phyloP scores from a whole-genome alignment of 306 rosid species.

The Vigna trinervia region DNA sequence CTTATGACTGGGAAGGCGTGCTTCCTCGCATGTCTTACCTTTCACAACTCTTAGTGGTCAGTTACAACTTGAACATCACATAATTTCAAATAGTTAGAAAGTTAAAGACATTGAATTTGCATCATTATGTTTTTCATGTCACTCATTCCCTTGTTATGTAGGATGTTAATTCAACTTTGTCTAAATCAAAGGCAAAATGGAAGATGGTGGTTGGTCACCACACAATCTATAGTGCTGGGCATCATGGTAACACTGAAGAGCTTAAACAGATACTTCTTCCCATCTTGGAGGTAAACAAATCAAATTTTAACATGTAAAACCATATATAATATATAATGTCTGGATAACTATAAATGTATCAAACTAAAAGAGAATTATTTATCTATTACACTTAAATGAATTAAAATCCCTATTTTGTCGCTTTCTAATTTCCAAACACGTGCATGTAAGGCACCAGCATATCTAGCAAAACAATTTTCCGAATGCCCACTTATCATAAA shows the following conservation, averaged over 20 bases:
- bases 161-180: slow-evolving; percentile 62
- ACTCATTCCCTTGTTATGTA: neutral
- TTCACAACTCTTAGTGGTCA: slow-evolving; percentile 67
- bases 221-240: slow-evolving; percentile 66
- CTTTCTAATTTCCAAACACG: slow-evolving; percentile 3
- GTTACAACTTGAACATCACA: neutral
- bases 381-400: no score
- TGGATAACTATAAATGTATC: no score
- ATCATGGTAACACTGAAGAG: slow-evolving; percentile 73
- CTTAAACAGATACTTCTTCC: slow-evolving; percentile 69
- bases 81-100: no score
- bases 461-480: neutral
- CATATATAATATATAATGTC: neutral
- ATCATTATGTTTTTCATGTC: neutral
- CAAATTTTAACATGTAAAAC: slow-evolving; percentile 1
- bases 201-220: slow-evolving; percentile 90
- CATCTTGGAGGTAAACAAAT: slow-evolving; percentile 62
- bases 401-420: neutral
- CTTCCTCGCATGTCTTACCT: slow-evolving; percentile 65
- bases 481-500: neutral
- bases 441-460: neutral
- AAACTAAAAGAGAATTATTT: no score
- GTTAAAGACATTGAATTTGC: neutral
- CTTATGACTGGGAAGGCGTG: slow-evolving; percentile 80
- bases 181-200: slow-evolving; percentile 76